These are phyloP conservation scores for Lyophyllum decastes DNA, from an alignment of 768 basidiomycete species.

Conservation along the genomic window DNA sequence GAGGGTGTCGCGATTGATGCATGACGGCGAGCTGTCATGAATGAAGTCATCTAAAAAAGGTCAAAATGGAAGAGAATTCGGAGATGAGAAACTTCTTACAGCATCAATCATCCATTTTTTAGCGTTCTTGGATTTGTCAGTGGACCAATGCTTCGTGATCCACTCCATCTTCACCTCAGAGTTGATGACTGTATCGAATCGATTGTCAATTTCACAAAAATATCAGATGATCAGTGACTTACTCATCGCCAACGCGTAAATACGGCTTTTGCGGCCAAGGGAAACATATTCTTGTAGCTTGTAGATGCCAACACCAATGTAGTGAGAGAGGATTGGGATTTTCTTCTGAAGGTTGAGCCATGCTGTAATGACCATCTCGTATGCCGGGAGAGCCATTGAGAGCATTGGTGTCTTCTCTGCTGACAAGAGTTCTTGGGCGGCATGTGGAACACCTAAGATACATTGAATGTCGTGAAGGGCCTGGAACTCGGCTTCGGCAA, in stretches of 20 bases:
- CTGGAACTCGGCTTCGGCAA: slow-evolving; percentile 7
- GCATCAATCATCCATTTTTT: slow-evolving; percentile 17
- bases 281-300: no score
- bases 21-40: neutral
- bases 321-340: slow-evolving; percentile 24
- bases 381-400: slow-evolving; percentile 29
- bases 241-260: slow-evolving; percentile 34
- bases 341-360: slow-evolving; percentile 12
- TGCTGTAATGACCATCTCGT: slow-evolving; percentile 27
- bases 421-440: slow-evolving; percentile 33
- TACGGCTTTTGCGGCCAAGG: slow-evolving; percentile 22
- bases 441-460: slow-evolving; percentile 27
- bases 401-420: slow-evolving; percentile 34
- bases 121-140: slow-evolving; percentile 7
- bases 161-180: slow-evolving; percentile 18
- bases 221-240: neutral
- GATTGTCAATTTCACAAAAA: neutral
- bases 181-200: slow-evolving; percentile 19
- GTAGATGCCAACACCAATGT: slow-evolving; percentile 23
- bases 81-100: slow-evolving; percentile 9
- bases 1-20: neutral
- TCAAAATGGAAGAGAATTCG: neutral
- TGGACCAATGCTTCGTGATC: slow-evolving; percentile 13
- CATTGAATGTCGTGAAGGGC: slow-evolving; percentile 29
- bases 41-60: neutral